These are phyloP conservation scores for Calonectria pseudoturangicola DNA, from an alignment of 2,329 filamentous ascomycete species.

Conservation along the genomic window DNA sequence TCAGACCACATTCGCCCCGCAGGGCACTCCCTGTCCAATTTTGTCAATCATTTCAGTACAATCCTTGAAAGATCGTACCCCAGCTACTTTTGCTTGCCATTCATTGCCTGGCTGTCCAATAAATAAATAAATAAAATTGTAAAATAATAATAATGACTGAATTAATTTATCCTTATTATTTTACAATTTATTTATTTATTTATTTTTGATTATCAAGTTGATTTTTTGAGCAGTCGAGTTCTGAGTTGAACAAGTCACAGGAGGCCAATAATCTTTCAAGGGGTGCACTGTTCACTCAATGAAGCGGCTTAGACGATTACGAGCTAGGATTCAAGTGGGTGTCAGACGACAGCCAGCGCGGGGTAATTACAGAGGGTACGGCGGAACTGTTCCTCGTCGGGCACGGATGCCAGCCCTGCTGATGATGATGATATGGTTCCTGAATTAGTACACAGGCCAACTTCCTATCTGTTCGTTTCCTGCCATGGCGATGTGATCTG, in stretches of 20 bases:
- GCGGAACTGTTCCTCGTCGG: conserved; percentile 23
- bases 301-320: conserved; percentile 22
- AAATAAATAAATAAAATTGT: too few species aligned
- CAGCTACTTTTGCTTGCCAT: too few species aligned
- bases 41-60: conserved; percentile 6
- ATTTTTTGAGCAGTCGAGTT: too few species aligned
- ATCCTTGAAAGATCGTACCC: too few species aligned
- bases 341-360: conserved; percentile 29
- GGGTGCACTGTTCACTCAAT: conserved; percentile 4
- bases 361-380: conserved; percentile 27
- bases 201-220: too few species aligned
- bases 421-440: conserved; percentile 19
- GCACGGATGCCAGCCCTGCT: conserved; percentile 25
- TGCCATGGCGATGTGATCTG: conserved; percentile 1
- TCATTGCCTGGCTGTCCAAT: too few species aligned
- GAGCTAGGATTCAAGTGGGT: conserved; percentile 28
- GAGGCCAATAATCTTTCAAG: too few species aligned
- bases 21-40: conserved; percentile 25
- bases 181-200: too few species aligned
- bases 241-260: too few species aligned
- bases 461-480: conserved; percentile 13
- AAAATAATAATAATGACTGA: too few species aligned
- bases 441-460: conserved; percentile 11
- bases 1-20: conserved; percentile 29
- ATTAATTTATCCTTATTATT: too few species aligned